These are phyloP conservation scores for Chenopodium formosanum DNA, from an alignment of 148 eudicot genomes.

Conservation along the genomic window DNA sequence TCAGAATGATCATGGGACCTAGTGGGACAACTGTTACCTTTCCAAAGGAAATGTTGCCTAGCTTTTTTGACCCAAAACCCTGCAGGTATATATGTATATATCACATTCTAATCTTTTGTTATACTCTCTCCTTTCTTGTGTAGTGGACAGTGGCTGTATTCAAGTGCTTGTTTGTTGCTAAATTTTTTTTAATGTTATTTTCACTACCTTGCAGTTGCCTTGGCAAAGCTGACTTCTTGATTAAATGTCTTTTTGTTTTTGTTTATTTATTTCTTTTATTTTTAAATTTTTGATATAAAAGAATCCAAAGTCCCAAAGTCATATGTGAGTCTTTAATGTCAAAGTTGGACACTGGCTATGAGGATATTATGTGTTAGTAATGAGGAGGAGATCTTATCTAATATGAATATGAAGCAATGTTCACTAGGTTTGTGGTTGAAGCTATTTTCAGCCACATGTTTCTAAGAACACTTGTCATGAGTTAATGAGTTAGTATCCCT, in stretches of 20 bases:
- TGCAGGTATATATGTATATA: conserved; percentile 37
- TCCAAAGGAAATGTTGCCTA: conserved; percentile 65
- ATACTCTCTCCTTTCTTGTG: neutral
- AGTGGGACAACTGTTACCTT: conserved; percentile 71
- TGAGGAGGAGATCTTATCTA: neutral
- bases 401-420: neutral
- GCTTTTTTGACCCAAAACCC: conserved; percentile 54
- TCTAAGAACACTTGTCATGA: neutral
- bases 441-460: neutral
- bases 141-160: neutral
- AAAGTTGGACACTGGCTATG: neutral
- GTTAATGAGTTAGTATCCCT: too few relatives aligned
- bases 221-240: neutral
- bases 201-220: neutral
- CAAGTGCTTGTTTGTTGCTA: neutral
- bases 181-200: neutral
- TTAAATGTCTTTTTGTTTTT: neutral
- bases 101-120: conserved; percentile 3
- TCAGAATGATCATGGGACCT: conserved; percentile 70
- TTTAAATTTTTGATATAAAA: too few relatives aligned
- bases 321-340: neutral
- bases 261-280: too few relatives aligned
- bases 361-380: neutral
- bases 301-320: too few relatives aligned
- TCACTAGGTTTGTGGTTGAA: neutral